Evolutionary conservation across 805 yeast species (phyloP), one percentile per base, ranked within the genome.

Genomic region (Lipomyces anomalus): DNA sequence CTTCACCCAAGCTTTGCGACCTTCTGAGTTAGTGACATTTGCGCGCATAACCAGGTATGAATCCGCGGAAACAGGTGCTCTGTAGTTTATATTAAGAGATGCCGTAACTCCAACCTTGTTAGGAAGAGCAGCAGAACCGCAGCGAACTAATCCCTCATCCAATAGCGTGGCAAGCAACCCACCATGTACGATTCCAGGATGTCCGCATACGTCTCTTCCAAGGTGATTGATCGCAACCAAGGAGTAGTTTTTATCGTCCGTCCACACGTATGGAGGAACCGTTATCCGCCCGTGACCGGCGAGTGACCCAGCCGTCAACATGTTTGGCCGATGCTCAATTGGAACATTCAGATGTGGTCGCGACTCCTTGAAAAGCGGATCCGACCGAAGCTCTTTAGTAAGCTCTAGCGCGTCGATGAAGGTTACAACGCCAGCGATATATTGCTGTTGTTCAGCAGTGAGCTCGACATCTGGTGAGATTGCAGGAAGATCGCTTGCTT

Each of bases 81-180:
- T 46, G 63, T 86, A 90, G 42, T 82, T 71, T 6, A 90, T 69
- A 2, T 74, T 65, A 35, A 90, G 68, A 41, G 72, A 74, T 0
- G 95, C 98, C 0, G 98, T 90, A 21, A 92, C 95, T 11, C 97
- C 98, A 41, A 82, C 72, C 45, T 79, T 75, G 46, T 80, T 78
- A 1, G 97, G 97, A 9, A 90, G 68, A 22, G 74, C 67, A 2
- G 86, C 79, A 61, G 88, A 90, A 13, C 96, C 97, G 58, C 95
- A 84, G 36, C 79, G 72, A 58, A 95, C 86, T 23, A 92, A 67
- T 0, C 82, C 80, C 61, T 92, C 98, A 64, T 90, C 98, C 26
- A 92, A 53, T 21, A 92, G 21, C 39, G 95, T 82, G 1, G 95
- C 78, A 3, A 88, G 64, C 2, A 89, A 72, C 1, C 98, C 98